A percentile compares a stretch with the other conserved stretches of the same genome.
Conservation (phyloP, 169 alveolate species). For the Cryptosporidium meleagridis region DNA sequence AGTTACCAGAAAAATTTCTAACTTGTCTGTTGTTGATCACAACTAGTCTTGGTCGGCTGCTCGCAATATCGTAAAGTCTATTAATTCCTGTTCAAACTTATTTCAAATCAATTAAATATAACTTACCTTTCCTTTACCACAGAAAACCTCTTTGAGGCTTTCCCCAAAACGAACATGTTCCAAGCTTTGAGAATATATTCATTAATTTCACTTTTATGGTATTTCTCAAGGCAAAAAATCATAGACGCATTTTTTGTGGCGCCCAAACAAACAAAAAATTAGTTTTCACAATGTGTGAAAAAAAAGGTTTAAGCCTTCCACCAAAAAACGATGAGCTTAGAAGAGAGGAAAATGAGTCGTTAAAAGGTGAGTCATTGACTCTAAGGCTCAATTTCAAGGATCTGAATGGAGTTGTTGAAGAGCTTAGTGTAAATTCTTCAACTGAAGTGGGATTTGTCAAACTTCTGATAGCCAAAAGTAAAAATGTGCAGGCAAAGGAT, state of each 20-base stretch:
- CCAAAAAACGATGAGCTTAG: slow-evolving; percentile 59
- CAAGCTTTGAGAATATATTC: slow-evolving; percentile 6
- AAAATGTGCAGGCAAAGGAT: slow-evolving; percentile 70
- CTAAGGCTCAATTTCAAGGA: slow-evolving; percentile 55
- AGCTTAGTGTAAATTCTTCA: slow-evolving; percentile 75
- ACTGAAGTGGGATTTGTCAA: slow-evolving; percentile 81
- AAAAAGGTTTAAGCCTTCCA: slow-evolving; percentile 68
- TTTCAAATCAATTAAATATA: background rate
- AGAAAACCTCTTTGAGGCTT: slow-evolving; percentile 56
- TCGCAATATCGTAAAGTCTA: background rate
- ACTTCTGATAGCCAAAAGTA: slow-evolving; percentile 75
- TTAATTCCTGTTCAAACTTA: background rate
- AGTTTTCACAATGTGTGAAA: slow-evolving; percentile 59
- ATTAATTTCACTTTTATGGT: slow-evolving; percentile 9
- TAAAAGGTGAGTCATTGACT: slow-evolving; percentile 39
- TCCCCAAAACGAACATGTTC: slow-evolving; percentile 47
- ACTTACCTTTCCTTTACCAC: slow-evolving; percentile 64
- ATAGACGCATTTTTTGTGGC: slow-evolving; percentile 22
- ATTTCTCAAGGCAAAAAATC: background rate
- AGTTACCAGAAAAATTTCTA: slow-evolving; percentile 62
- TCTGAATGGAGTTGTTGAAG: slow-evolving; percentile 20
- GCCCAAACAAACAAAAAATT: slow-evolving; percentile 2
- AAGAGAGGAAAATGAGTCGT: slow-evolving; percentile 62
- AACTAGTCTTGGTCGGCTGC: slow-evolving; percentile 65
- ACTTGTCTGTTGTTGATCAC: slow-evolving; percentile 73